Conservation (phyloP, 768 basidiomycete species). For the Macrolepiota albuminosa region DNA sequence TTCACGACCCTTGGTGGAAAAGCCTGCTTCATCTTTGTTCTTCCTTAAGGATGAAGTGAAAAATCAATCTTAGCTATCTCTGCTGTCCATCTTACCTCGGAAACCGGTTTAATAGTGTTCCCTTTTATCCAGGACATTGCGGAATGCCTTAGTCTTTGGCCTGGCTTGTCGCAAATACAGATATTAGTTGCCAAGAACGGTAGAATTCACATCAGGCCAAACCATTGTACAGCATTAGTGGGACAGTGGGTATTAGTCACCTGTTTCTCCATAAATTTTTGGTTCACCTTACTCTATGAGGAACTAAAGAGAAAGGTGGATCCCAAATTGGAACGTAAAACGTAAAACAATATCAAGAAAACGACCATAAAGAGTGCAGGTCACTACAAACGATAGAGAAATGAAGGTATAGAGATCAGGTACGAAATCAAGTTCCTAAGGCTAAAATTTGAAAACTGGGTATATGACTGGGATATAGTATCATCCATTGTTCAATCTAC, state of each 20-base stretch:
- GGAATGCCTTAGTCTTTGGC: slow-evolving; percentile 1
- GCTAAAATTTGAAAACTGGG: not conserved
- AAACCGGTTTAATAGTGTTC: too few species aligned
- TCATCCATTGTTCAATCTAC: slow-evolving; percentile 18
- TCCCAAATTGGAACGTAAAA: not conserved
- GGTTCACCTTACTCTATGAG: not conserved
- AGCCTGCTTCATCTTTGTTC: not conserved
- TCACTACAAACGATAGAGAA: not conserved
- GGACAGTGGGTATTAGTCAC: too few species aligned
- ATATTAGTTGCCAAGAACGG: not conserved
- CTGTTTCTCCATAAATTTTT: not conserved
- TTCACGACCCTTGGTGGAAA: not conserved
- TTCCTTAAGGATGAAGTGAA: too few species aligned
- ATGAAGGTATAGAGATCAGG: not conserved
- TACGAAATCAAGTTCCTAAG: not conserved
- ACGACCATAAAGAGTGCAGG: not conserved
- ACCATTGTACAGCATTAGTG: not conserved
- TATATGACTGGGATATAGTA: not conserved
- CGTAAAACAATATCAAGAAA: too few species aligned
- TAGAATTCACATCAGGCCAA: too few species aligned
- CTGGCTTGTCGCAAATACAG: not conserved
- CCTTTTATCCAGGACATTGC: not conserved
- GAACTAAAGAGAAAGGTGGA: not conserved
- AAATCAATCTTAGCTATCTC: not conserved
- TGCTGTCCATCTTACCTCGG: not conserved